A percentile compares a stretch with the other conserved stretches of the same genome.
Conservation (phyloP, 768 basidiomycete genomes). For the Lactarius trivialis region DNA sequence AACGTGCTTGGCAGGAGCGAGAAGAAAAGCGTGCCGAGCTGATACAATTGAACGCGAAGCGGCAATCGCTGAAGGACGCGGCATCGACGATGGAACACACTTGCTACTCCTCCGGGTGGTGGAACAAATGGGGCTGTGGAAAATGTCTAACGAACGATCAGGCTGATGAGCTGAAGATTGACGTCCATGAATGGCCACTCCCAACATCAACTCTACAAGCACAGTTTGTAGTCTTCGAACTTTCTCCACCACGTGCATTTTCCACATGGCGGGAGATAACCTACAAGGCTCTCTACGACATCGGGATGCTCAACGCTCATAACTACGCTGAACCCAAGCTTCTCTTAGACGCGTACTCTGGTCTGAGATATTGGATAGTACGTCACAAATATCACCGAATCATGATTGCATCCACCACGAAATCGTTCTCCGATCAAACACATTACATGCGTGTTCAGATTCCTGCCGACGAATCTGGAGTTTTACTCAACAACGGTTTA, state of each 20-base stretch:
- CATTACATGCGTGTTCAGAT: neutral
- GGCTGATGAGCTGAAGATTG: neutral
- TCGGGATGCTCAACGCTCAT: neutral
- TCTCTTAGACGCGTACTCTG: neutral
- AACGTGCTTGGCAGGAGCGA: neutral
- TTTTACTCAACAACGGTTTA: neutral
- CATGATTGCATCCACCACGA: slow-evolving; percentile 2
- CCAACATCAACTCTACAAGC: neutral
- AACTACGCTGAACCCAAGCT: neutral
- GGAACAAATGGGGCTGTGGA: neutral
- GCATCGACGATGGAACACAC: neutral
- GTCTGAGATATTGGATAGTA: neutral
- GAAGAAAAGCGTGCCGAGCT: neutral
- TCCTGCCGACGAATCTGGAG: neutral
- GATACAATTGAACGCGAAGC: neutral
- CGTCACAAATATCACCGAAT: neutral
- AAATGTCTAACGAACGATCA: neutral
- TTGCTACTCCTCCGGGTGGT: accelerated
- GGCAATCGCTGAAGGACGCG: neutral
- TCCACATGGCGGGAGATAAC: neutral
- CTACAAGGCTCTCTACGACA: neutral
- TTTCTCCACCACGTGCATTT: neutral
- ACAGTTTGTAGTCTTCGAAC: neutral
- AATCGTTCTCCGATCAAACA: neutral
- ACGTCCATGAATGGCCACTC: neutral